Conservation (phyloP, 345 rosid species). For the Euclidium syriacum region DNA sequence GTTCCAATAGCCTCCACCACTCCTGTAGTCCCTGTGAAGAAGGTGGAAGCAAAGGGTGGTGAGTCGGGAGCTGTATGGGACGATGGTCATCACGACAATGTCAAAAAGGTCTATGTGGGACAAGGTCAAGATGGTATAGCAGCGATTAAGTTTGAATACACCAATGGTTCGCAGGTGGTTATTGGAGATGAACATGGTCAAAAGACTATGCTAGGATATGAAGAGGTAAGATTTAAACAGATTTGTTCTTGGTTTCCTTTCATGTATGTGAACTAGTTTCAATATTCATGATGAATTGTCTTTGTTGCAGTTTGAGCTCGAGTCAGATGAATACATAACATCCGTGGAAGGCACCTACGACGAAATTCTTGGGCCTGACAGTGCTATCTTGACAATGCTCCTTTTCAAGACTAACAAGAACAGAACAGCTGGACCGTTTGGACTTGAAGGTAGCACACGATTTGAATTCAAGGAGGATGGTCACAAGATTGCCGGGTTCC, state of each 20-base stretch:
- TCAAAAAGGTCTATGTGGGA: slow-evolving; percentile 19
- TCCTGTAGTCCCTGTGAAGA: neutral
- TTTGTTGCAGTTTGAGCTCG: slow-evolving; percentile 24
- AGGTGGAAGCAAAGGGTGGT: slow-evolving; percentile 27
- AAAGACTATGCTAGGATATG: slow-evolving; percentile 5
- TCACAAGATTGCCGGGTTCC: slow-evolving; percentile 27
- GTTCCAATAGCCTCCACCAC: neutral
- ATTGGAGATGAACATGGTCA: slow-evolving; percentile 14
- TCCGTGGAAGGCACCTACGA: slow-evolving; percentile 24
- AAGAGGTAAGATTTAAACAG: slow-evolving; percentile 4
- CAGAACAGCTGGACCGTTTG: slow-evolving; percentile 14
- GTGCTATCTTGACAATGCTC: slow-evolving; percentile 11
- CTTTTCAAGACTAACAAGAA: slow-evolving; percentile 16
- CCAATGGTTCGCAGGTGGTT: slow-evolving; percentile 9
- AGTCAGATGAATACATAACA: slow-evolving; percentile 24
- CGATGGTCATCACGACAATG: slow-evolving; percentile 22
- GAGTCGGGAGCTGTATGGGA: slow-evolving; percentile 26
- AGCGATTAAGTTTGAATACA: slow-evolving; percentile 24
- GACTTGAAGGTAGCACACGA: slow-evolving; percentile 2
- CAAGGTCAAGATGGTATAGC: slow-evolving; percentile 15
- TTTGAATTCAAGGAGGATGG: slow-evolving; percentile 20
- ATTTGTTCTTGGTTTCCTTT: neutral
- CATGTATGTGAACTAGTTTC: neutral
- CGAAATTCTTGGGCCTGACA: slow-evolving; percentile 2
- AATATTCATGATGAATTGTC: neutral